A percentile compares a stretch with the other conserved stretches of the same genome.
Conservation (phyloP, 2,329 filamentous ascomycete species). For the Juglanconis oblonga region DNA sequence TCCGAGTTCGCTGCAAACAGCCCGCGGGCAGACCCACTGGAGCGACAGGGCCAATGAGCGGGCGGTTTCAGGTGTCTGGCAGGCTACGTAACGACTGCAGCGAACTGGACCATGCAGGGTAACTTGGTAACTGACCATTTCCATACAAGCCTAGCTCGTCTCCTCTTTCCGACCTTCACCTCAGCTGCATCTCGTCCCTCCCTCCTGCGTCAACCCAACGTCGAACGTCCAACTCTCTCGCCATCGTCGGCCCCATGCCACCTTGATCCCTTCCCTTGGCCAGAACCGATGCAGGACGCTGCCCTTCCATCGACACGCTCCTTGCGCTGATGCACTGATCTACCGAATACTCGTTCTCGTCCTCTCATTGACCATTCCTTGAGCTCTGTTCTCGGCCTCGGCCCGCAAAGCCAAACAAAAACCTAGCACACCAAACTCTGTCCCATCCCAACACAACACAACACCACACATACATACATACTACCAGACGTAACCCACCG, state of each 20-base stretch:
- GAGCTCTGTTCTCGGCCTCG: slow-evolving; percentile 17
- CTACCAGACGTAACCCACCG: not conserved
- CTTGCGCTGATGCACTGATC: slow-evolving; percentile 11
- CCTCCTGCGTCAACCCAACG: not conserved
- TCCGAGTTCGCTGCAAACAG: too few relatives aligned
- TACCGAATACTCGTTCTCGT: slow-evolving; percentile 11
- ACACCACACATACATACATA: not conserved
- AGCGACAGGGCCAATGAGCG: too few relatives aligned
- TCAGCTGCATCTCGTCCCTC: not conserved
- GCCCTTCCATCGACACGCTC: slow-evolving; percentile 12
- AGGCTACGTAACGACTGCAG: too few relatives aligned
- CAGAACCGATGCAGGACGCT: slow-evolving; percentile 2
- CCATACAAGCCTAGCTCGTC: not conserved
- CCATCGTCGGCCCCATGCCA: slow-evolving; percentile 11
- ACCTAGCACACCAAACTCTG: not conserved
- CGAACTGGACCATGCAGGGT: too few relatives aligned
- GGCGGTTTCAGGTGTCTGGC: too few relatives aligned
- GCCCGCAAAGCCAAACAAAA: slow-evolving; percentile 11
- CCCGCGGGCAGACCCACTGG: too few relatives aligned
- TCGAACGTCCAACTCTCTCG: not conserved
- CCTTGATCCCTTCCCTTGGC: slow-evolving; percentile 4
- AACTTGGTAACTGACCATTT: not conserved
- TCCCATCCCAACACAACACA: slow-evolving; percentile 4
- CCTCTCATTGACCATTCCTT: slow-evolving; percentile 21
- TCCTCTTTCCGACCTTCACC: slow-evolving; percentile 4